Conservation (phyloP, 495 filamentous ascomycete genomes). For the Cercophora scortea region DNA sequence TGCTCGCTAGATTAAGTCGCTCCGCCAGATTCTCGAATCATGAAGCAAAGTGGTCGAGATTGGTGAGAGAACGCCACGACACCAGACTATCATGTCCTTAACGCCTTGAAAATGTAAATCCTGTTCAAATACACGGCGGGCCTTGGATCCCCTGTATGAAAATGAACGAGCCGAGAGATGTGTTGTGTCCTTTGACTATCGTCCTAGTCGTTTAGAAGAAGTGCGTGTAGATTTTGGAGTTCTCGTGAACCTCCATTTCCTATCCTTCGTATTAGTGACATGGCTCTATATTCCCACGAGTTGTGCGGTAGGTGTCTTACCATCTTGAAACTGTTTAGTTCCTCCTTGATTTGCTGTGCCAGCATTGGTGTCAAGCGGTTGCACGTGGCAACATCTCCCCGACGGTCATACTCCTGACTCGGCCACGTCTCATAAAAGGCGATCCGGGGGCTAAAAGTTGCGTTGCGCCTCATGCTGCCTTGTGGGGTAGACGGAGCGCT, state of each 20-base stretch:
- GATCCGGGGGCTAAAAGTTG: conserved; percentile 87
- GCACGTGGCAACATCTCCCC: conserved; percentile 95
- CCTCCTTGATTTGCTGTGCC: conserved; percentile 98
- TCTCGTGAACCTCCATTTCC: conserved; percentile 99
- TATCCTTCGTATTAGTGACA: conserved; percentile 33
- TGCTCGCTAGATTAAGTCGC: conserved; percentile 10
- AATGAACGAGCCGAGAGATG: conserved; percentile 26
- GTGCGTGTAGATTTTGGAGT: conserved; percentile 98
- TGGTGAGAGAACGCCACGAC: conserved; percentile 33
- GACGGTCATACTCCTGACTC: conserved; percentile 87
- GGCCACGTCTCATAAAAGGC: conserved; percentile 97
- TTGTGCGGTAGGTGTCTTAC: conserved; percentile 40
- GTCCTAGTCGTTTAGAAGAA: conserved; percentile 71
- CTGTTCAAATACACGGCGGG: conserved; percentile 32
- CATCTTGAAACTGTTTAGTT: conserved; percentile 99
- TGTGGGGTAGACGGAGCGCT: conserved; percentile 74
- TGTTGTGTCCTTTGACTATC: conserved; percentile 10
- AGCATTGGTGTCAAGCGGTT: conserved; percentile 95
- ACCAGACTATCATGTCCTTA: conserved; percentile 42
- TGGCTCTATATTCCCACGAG: background rate
- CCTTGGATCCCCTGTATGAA: conserved; percentile 15
- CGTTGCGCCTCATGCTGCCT: conserved; percentile 56
- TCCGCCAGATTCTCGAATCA: conserved; percentile 23
- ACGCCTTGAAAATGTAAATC: conserved; percentile 28
- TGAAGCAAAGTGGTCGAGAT: conserved; percentile 12